These are phyloP conservation scores for Entelexis sorbosivorans DNA, from an alignment of 1,139 yeast genomes.

Conservation along the genomic window DNA sequence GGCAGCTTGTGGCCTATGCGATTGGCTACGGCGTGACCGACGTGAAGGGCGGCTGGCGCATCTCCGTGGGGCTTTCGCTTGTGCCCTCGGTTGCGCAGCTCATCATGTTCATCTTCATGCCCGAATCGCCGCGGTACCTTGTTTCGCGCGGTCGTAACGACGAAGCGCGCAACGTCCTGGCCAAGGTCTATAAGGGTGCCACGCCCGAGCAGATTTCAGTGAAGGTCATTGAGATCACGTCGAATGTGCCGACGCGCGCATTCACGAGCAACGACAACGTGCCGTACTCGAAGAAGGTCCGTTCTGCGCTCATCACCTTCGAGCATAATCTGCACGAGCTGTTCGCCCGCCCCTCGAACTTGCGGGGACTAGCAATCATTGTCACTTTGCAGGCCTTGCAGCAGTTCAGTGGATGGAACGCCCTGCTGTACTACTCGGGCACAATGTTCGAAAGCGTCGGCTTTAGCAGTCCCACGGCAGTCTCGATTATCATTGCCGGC, in stretches of 20 bases:
- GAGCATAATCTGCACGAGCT: slow-evolving; percentile 43
- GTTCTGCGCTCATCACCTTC: slow-evolving; percentile 23
- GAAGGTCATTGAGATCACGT: slow-evolving; percentile 24
- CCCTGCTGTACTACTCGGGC: slow-evolving; percentile 85
- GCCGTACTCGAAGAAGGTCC: slow-evolving; percentile 21
- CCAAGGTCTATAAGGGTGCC: slow-evolving; percentile 34
- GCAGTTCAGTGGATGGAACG: slow-evolving; percentile 91
- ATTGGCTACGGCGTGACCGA: slow-evolving; percentile 79
- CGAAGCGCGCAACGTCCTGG: slow-evolving; percentile 55
- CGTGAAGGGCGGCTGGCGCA: slow-evolving; percentile 81
- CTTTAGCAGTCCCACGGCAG: slow-evolving; percentile 75
- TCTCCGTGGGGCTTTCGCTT: slow-evolving; percentile 78
- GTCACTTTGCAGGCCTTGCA: slow-evolving; percentile 93
- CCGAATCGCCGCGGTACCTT: slow-evolving; percentile 89
- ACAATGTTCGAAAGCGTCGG: slow-evolving; percentile 86
- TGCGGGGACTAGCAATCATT: slow-evolving; percentile 76
- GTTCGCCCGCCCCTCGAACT: slow-evolving; percentile 63
- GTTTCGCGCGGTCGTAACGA: slow-evolving; percentile 57
- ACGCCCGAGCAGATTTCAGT: slow-evolving; percentile 26
- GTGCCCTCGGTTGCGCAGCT: slow-evolving; percentile 78
- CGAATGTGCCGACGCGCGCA: slow-evolving; percentile 23
- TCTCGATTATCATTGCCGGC: slow-evolving; percentile 85
- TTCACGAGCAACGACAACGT: slow-evolving; percentile 20
- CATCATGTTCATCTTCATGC: slow-evolving; percentile 67
- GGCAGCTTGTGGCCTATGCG: slow-evolving; percentile 83